Evolutionary conservation across 1,284 basidiomycete genomes (phyloP), one percentile per base, ranked within the genome.

Genomic region (Phenoliferia sp.): DNA sequence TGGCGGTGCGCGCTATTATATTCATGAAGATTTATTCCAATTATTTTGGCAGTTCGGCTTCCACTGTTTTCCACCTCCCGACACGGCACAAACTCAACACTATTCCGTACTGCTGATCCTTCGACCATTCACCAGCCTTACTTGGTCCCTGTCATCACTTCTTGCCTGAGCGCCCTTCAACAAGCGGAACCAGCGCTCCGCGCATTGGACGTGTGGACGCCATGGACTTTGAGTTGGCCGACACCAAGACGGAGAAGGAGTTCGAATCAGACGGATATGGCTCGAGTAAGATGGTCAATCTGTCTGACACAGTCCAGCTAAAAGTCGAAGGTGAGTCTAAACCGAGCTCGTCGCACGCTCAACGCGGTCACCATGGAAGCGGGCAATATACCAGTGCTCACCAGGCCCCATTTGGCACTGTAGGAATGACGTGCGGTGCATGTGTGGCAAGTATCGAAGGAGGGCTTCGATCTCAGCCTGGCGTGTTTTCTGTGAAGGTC

Each of bases 401-500:
- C 19, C 22, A 19, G 22, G 9, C 9, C 48, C 19, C 22, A 6
- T 52, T 6, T 26, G 48, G 36, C 2, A 2, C 4, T 16, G 29
- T 56, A 73, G 67, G 56, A 22, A 74, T 64, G 61, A 73, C 81
- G 72, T 82, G 80, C 67, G 81, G 81, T 5, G 81, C 81, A 7
- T 82, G 81, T 66, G 81, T 82, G 5, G 80, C 81, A 1, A 87
- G 92, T n/a, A 98, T 99, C 73, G 96, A 99, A 79, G 85, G 87
- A 29, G 90, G 91, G 82, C 84, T 99, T n/a, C 83, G 88, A 69
- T 82, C 83, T 16, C 90, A 95, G 78, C 81, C 86, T 28, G 96
- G 96, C 29, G 94, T 99, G 65, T 79, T 87, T 67, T 90, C 88
- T 9, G 82, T 97, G 67, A 92, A 93, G 76, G 94, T 99, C 29